Evolutionary conservation across 2,329 filamentous ascomycete genomes (phyloP), one percentile per base, ranked within the genome.

Genomic region (Pestalotiopsis sp.): DNA sequence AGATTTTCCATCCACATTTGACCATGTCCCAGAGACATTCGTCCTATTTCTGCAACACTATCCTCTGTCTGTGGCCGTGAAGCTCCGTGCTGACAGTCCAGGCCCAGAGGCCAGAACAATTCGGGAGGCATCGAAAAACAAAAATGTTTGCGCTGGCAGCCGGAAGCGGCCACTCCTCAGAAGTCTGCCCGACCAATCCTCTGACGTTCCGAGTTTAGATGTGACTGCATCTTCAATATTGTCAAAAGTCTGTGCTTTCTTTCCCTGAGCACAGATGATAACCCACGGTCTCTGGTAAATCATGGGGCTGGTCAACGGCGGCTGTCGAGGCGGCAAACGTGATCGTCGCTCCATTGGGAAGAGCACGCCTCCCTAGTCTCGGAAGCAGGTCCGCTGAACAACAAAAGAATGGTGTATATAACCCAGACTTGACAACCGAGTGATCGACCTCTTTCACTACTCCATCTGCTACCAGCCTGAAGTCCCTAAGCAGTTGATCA

Each of bases 191-290:
- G 11, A 20, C 45, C 45, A 52, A 52, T 52, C 45, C 45, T n/a
- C 45, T 52, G 7, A 6, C 4, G 7, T n/a, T n/a, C 20, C 45
- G 17, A 52, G 6, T 9, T 4, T 52, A 40, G 71, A 59, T 31
- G 75, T 76, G 74, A 75, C 71, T 23, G n/a, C 14, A 27, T 59
- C 4, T 23, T 23, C 9, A 36, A 14, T 59, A 27, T 14, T 59
- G 13, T 59, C 57, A 9, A 59, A n/a, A 23, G 20, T 36, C 57
- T 59, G 31, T 59, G 56, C 62, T 60, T 66, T 71, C 31, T 36
- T 71, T 66, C 40, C 70, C 31, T 31, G 75, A 27, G 67, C 68
- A 23, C 58, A 72, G 68, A 62, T 75, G 36, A 59, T 59, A 14
- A 67, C 40, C 31, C 23, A 27, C 70, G 13, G 69, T 73, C 45